Percentiles rank a stretch among this genome's conserved stretches.
These are phyloP conservation scores for Lyophyllum semitale DNA, from an alignment of 768 basidiomycete species.

Conservation along the genomic window DNA sequence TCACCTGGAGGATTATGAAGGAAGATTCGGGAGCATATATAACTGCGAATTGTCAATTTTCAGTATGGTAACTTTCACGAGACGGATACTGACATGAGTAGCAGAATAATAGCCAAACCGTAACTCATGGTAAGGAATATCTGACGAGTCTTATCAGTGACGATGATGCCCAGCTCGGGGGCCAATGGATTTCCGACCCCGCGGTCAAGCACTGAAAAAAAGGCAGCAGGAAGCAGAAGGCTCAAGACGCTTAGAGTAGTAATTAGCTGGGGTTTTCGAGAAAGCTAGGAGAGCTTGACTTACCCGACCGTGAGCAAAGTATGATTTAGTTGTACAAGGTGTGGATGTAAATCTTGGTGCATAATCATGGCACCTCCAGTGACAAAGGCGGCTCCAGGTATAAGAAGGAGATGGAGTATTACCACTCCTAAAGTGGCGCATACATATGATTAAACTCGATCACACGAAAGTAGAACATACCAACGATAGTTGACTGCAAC, in stretches of 20 bases:
- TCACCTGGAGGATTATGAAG: conserved; percentile 72
- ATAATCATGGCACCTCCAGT: conserved; percentile 68
- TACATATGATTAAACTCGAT: background rate
- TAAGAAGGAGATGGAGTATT: conserved; percentile 69
- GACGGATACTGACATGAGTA: conserved; percentile 50
- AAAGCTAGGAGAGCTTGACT: conserved; percentile 13
- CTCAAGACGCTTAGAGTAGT: conserved; percentile 52
- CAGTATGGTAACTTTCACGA: background rate
- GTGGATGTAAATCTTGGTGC: conserved; percentile 70
- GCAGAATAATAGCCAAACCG: conserved; percentile 63
- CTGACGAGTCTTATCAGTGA: conserved; percentile 45
- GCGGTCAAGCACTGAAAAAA: conserved; percentile 60
- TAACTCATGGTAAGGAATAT: conserved; percentile 63
- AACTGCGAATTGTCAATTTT: conserved; percentile 36
- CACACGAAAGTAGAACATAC: conserved; percentile 28
- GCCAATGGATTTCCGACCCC: conserved; percentile 20
- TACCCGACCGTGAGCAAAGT: conserved; percentile 70
- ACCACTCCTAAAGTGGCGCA: conserved; percentile 52
- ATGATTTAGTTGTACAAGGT: conserved; percentile 67
- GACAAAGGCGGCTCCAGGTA: conserved; percentile 73
- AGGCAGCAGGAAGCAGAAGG: conserved; percentile 65
- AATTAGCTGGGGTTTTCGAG: background rate
- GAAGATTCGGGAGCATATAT: conserved; percentile 68
- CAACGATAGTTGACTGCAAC: conserved; percentile 69
- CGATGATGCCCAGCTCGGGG: conserved; percentile 20